Base-by-base conservation (phyloP, 768 basidiomycete species). In the Leccinum pellstonianum region DNA sequence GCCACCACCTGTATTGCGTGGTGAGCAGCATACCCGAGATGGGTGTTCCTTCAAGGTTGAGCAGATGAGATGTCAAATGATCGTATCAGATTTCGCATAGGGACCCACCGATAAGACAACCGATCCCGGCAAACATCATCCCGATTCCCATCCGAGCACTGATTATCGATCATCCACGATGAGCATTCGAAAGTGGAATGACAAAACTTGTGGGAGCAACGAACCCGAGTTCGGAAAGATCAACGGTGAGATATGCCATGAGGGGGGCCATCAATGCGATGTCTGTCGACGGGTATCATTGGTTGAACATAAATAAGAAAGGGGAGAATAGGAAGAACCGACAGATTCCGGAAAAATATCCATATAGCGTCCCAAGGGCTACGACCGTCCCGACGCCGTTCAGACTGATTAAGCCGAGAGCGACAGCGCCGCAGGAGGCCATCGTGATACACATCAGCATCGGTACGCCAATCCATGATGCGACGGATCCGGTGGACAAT, bases 11-110 rank as follows among this genome's bases (percentile, higher is more conserved):
- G 66, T 80, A 85, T 6, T 76, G 66, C 14, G 74, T 60, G 1
- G 83, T 78, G 4, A 87, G 77, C 25, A 87, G 68, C 0, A 82
- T 80, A 1, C 86, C 85, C 19, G 80, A 76, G 48, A 86, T 77
- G 1, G 86, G 86, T 0, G 81, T 79, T 5, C 84, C 84, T 80
- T 54, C 21, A 21, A 21, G 21, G 21, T 21, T 48, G 11, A 48
- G 47, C 47, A 15, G 3, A 49, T 25, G 14, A 3, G 47, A 10
- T 8, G 15, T 49, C 38, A 31, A 35, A 41, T 4, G 31, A 53
- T 37, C 12, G 10, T 50, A 27, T 15, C 19, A 43, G 33, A 15
- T 47, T 19, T 23, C 25, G 17, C 5, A 2, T 9, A 3, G 41
- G 15, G 67, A 75, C 62, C 29, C 61, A 64, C 62, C 60, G 17